These are phyloP conservation scores for Cercospora sp. DNA, from an alignment of 2,329 filamentous ascomycete species.

Conservation along the genomic window DNA sequence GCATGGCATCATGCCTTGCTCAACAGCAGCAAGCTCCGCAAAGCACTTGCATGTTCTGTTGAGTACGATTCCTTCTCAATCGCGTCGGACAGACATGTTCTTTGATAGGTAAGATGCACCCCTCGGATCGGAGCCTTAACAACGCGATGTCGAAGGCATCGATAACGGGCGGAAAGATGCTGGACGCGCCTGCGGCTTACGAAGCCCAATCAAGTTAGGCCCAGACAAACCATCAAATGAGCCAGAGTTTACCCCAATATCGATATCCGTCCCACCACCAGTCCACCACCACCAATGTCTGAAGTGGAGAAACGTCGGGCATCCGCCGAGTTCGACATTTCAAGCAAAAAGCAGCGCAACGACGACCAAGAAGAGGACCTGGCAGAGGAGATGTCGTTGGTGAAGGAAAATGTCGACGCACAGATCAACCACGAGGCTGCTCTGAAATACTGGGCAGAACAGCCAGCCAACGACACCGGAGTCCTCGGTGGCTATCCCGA, in stretches of 20 bases:
- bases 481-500: constrained; percentile 77
- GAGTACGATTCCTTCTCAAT: background rate
- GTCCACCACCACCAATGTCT: constrained; percentile 12
- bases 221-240: background rate
- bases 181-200: background rate
- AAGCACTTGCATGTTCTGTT: background rate
- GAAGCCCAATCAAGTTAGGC: background rate
- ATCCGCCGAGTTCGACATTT: constrained; percentile 9
- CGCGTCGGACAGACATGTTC: background rate
- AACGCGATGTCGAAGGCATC: background rate
- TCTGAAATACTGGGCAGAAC: constrained; percentile 55
- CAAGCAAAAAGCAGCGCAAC: constrained; percentile 16
- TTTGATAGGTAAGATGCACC: background rate
- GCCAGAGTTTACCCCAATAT: background rate
- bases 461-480: constrained; percentile 62
- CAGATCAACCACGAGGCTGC: constrained; percentile 48
- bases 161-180: background rate
- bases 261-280: background rate
- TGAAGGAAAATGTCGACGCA: constrained; percentile 24
- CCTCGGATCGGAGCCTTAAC: background rate
- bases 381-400: constrained; percentile 16
- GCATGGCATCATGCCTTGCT: background rate
- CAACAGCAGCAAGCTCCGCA: background rate
- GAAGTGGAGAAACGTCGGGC: constrained; percentile 22
- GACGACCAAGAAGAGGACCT: constrained; percentile 7